Conservation (phyloP, 1,284 basidiomycete species). For the Macrocystidia cucumis region DNA sequence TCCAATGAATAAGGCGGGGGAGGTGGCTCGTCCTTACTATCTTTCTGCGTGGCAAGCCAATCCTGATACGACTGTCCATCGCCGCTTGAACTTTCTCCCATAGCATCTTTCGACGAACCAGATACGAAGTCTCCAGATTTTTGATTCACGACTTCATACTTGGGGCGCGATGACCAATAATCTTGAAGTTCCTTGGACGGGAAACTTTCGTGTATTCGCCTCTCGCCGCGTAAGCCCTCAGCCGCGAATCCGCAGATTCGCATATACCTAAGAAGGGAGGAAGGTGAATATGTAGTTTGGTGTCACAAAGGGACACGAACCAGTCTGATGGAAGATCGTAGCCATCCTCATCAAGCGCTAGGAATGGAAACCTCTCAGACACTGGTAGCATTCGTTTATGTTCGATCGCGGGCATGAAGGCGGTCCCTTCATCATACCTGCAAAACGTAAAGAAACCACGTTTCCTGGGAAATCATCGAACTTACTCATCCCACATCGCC, state of each 20-base stretch:
- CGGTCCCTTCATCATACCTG: slow-evolving; percentile 77
- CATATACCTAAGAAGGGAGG: slow-evolving; percentile 50
- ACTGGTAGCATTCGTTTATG: slow-evolving; percentile 49
- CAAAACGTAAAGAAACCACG: slow-evolving; percentile 7
- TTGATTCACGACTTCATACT: slow-evolving; percentile 37
- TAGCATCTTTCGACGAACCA: slow-evolving; percentile 18
- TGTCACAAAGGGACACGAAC: slow-evolving; percentile 25
- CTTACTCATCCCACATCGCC: slow-evolving; percentile 82
- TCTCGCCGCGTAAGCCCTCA: slow-evolving; percentile 58
- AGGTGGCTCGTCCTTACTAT: slow-evolving; percentile 43
- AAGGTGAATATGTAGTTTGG: slow-evolving; percentile 6
- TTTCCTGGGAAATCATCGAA: slow-evolving; percentile 12
- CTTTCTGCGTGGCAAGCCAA: slow-evolving; percentile 39
- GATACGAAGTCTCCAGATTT: slow-evolving; percentile 19
- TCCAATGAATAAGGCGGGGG: slow-evolving; percentile 66
- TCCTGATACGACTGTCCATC: slow-evolving; percentile 36
- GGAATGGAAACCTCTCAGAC: slow-evolving; percentile 46
- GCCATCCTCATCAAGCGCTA: slow-evolving; percentile 67
- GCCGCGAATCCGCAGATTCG: slow-evolving; percentile 66
- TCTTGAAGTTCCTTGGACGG: slow-evolving; percentile 67
- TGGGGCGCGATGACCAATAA: slow-evolving; percentile 61
- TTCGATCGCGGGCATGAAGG: slow-evolving; percentile 60
- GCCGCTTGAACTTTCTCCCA: slow-evolving; percentile 14
- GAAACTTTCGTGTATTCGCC: slow-evolving; percentile 51
- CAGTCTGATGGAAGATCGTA: slow-evolving; percentile 68